Evolutionary conservation across 176 grass and related monocot species (phyloP).

Genomic region (Musa acuminata): DNA sequence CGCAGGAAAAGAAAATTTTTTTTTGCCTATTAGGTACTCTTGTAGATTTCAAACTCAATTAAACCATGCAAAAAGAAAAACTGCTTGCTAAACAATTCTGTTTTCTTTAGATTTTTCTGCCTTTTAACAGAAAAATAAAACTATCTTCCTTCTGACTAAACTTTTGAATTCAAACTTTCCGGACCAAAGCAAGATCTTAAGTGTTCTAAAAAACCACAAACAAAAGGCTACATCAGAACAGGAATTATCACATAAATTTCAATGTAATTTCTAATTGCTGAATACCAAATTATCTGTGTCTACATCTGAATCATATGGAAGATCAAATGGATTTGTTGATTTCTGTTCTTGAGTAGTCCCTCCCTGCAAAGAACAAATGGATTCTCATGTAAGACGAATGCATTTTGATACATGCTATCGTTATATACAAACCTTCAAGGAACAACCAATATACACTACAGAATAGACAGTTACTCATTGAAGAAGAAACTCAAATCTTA

Average conservation of each 20-base stretch:
- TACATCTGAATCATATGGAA: constrained; percentile 42
- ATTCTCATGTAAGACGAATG: neutral
- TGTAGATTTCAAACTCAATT: too few relatives aligned
- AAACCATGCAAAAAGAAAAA: too few relatives aligned
- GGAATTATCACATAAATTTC: constrained; percentile 11
- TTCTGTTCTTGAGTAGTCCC: constrained; percentile 22
- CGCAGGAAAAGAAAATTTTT: too few relatives aligned
- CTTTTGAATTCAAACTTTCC: neutral
- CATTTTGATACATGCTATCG: neutral
- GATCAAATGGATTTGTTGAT: constrained; percentile 67
- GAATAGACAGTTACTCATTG: too few relatives aligned
- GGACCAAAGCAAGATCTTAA: neutral
- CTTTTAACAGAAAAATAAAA: neutral
- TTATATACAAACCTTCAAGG: too few relatives aligned
- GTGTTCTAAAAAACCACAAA: neutral
- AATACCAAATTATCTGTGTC: constrained; percentile 46
- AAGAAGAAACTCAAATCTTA: too few relatives aligned
- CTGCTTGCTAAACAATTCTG: too few relatives aligned
- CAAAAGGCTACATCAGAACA: neutral
- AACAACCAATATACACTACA: too few relatives aligned
- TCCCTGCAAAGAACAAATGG: constrained; percentile 32
- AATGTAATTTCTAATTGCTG: neutral
- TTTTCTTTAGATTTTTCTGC: too few relatives aligned
- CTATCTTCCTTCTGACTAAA: neutral
- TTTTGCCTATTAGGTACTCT: too few relatives aligned